Conservation (phyloP, 768 basidiomycete species). For the Mycena capillaripes region DNA sequence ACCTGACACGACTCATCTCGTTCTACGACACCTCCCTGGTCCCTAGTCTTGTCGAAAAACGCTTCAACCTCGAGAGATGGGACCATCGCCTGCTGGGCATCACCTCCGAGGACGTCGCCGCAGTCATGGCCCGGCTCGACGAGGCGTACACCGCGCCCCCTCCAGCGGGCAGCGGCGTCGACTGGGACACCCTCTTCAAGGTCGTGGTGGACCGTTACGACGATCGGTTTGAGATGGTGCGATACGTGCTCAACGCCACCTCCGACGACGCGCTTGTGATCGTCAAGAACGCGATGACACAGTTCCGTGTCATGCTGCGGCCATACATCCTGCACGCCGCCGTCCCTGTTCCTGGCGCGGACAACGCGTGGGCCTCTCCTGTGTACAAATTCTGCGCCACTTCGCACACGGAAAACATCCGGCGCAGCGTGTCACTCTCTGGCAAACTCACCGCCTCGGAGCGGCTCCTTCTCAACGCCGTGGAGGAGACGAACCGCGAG, state of each 20-base stretch:
- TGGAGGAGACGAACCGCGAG: slow-evolving; percentile 38
- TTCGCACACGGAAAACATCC: slow-evolving; percentile 47
- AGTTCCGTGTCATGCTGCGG: slow-evolving; percentile 47
- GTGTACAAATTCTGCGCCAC: slow-evolving; percentile 50
- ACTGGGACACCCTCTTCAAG: slow-evolving; percentile 57
- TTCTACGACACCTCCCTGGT: slow-evolving; percentile 53
- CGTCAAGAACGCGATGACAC: slow-evolving; percentile 43
- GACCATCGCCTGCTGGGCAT: slow-evolving; percentile 54
- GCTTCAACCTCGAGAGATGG: slow-evolving; percentile 49
- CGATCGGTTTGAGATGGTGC: slow-evolving; percentile 56
- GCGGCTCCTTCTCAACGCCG: slow-evolving; percentile 33
- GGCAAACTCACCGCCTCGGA: slow-evolving; percentile 35
- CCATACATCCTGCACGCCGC: slow-evolving; percentile 47
- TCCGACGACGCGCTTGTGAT: slow-evolving; percentile 18
- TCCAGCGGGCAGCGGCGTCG: slow-evolving; percentile 48
- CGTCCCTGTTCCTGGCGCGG: slow-evolving; percentile 25
- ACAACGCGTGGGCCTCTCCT: slow-evolving; percentile 52
- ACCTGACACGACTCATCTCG: slow-evolving; percentile 47
- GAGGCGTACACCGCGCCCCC: slow-evolving; percentile 37
- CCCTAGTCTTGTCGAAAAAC: slow-evolving; percentile 50
- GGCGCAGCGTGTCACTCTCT: slow-evolving; percentile 27
- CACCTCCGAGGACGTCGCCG: slow-evolving; percentile 41
- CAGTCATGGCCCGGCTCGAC: slow-evolving; percentile 43
- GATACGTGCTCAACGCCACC: slow-evolving; percentile 49
- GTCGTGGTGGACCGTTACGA: slow-evolving; percentile 58